Evolutionary conservation across 768 basidiomycete genomes (phyloP).

Genomic region (Botryobasidium botryosum): DNA sequence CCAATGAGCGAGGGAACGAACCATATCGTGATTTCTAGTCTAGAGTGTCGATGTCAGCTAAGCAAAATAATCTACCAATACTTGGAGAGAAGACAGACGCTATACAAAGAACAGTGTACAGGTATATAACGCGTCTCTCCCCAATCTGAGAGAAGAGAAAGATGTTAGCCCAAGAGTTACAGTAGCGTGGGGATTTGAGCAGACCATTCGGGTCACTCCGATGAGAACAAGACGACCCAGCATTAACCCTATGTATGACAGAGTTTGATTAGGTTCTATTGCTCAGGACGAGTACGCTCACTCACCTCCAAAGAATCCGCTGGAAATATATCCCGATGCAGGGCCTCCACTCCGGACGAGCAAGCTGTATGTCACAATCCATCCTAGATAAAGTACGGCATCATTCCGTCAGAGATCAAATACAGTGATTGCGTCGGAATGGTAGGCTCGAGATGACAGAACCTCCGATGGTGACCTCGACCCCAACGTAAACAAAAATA

Average conservation of each 20-base stretch:
- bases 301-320: constrained; percentile 22
- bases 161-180: no score
- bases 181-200: no score
- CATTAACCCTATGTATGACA: constrained; percentile 30
- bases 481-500: constrained; percentile 48
- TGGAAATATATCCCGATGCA: constrained; percentile 11
- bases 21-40: constrained; percentile 42
- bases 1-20: constrained; percentile 35
- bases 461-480: constrained; percentile 35
- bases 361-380: constrained; percentile 12
- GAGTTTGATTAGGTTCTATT: no score
- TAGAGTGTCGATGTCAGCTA: constrained; percentile 14
- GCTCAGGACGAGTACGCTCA: no score
- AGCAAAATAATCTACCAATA: neutral
- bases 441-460: no score
- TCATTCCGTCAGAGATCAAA: no score
- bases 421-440: no score
- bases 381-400: no score
- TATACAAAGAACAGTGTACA: constrained; percentile 20
- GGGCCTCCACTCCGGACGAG: constrained; percentile 10
- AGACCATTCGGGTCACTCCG: constrained; percentile 30
- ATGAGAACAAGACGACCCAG: constrained; percentile 36
- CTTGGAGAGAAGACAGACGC: constrained; percentile 13
- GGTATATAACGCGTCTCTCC: constrained; percentile 19
- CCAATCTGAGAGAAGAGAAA: constrained; percentile 18